Conservation (phyloP, 441 rosid genomes). For the Daphne laureola region DNA sequence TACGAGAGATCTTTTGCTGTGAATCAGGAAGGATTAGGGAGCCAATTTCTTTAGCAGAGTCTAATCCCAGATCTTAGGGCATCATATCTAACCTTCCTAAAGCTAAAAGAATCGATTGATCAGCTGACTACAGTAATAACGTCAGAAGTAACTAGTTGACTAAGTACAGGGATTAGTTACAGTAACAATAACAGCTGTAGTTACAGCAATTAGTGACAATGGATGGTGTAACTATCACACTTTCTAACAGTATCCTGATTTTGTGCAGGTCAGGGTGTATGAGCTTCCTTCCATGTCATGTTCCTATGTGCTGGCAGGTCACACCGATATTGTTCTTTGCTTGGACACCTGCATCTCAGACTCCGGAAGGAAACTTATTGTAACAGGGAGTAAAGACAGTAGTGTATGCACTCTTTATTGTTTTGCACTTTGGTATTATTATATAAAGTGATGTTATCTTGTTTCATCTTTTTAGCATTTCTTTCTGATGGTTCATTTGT, state of each 20-base stretch:
- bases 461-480: background rate
- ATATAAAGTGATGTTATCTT: background rate
- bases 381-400: constrained; percentile 89
- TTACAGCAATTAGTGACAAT: too few species aligned
- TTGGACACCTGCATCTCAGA: constrained; percentile 71
- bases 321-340: constrained; percentile 70
- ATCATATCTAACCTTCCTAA: too few species aligned
- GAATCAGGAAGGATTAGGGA: too few species aligned
- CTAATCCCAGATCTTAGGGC: too few species aligned
- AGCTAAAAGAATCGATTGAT: too few species aligned
- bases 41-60: too few species aligned
- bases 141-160: too few species aligned
- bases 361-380: constrained; percentile 54
- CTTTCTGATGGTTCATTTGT: background rate
- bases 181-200: too few species aligned
- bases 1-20: too few species aligned
- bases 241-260: background rate
- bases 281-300: constrained; percentile 89
- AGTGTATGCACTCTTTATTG: constrained; percentile 42
- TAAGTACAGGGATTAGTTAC: too few species aligned
- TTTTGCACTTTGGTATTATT: constrained; percentile 7
- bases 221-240: too few species aligned
- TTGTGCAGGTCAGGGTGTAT: constrained; percentile 82
- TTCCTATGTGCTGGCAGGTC: constrained; percentile 85
- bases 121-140: too few species aligned